Evolutionary conservation across 2,329 filamentous ascomycete genomes (phyloP), one percentile per base, ranked within the genome.

Genomic region (Cladosporium sphaerospermum): DNA sequence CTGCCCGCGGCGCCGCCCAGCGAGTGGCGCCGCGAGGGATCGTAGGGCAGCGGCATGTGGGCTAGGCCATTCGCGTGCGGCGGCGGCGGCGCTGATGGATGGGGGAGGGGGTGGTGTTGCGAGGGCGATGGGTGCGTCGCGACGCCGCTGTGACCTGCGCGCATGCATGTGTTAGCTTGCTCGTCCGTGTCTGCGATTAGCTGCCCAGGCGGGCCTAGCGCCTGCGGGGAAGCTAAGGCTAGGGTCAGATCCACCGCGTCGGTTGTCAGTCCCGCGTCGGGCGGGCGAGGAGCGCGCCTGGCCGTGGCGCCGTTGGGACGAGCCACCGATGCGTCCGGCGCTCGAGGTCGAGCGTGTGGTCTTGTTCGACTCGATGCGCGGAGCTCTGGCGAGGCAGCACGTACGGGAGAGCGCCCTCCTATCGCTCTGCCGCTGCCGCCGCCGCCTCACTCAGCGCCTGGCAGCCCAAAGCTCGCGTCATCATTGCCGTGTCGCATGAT

Each of bases 11-110:
- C 65, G 51, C 65, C 70, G 55, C 73, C 74, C 41, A 76, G 62
- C 16, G 75, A 76, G 49, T 67, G 66, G 55, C 72, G 66, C 54
- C 74, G 70, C 48, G 71, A 63, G 33, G 65, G 62, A 54, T 76
- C 74, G 61, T 70, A 74, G 52, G 66, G 66, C 56, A 71, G 70
- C 28, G 67, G 64, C 66, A 74, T 70, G 13, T 39, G 40, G 16
- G 31, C 44, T 54, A 69, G 55, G 54, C 59, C 58, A 56, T 64
- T 62, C 28, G 54, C 23, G 23, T 53, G 50, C 10, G 47, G 4
- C 16, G 66, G 56, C 32, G 59, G 55, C 14, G 60, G 50, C 11
- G 56, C 54, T 34, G 58, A 50, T 10, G 59, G 59, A 11, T 55
- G 63, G 34, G 59, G 59, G 16, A 58, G 55, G 31, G 55, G 52